Base-by-base conservation (phyloP, 2,329 filamentous ascomycete species). In the Cercospora sesami region DNA sequence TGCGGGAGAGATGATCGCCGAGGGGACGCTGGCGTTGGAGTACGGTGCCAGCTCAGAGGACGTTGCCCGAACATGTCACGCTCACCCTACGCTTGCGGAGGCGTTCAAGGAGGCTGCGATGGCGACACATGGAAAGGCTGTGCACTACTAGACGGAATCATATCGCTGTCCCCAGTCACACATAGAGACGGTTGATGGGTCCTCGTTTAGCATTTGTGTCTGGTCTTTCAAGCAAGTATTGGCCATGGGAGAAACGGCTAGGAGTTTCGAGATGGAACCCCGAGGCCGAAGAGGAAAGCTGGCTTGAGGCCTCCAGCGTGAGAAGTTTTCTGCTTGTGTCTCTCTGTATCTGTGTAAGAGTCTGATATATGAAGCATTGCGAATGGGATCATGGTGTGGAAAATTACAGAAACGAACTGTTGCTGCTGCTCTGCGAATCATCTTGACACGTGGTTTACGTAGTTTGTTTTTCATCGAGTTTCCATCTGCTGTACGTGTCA, bases 101-200 rank as follows among this genome's bases (percentile, higher is more conserved):
- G 95, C 95, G 55, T 98, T 99, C 88, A 99, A 99, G 87, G 95
- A 99, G 88, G 95, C 95, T 77, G 95, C 95, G 75, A 98, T 99
- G 95, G 92, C 93, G 71, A 97, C 94, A 61, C 93, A 96, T 84
- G 88, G 90, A 77, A 95, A 97, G 86, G 90, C 95, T 73, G 97
- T 99, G 80, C 95, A 99, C 85, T 96, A 91, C 83, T 99, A 91
- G 82, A 67, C 1, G 36, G 36, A 48, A 21, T 33, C 28, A 26
- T 23, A 26, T 23, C 45, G 14, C 45, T 51, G 45, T 51, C 45
- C 45, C 45, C 45, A 51, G 45, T 14, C 45, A 51, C 45, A 51
- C 10, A 26, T 51, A 21, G 9, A 51, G 45, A 51, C 45, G 45
- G 45, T 51, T 26, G 45, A 51, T 23, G 45, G 45, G 45, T 51